Evolutionary conservation across 2,329 filamentous ascomycete species (phyloP), one percentile per base, ranked within the genome.

Genomic region (Fusarium sp.): DNA sequence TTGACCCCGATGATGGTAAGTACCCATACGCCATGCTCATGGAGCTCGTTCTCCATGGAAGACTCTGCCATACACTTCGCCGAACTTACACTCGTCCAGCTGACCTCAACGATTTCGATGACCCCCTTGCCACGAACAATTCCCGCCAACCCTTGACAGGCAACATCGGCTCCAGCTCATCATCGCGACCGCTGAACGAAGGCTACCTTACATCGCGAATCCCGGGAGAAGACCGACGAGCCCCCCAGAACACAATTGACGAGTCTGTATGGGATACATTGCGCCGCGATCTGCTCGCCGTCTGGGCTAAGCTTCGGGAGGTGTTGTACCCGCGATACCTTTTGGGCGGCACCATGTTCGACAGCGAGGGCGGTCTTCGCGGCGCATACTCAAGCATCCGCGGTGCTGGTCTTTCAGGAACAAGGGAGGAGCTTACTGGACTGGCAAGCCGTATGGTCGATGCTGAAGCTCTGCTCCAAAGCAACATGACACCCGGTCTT

Each of bases 261-360:
- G 96, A 99, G 82, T 91, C 90, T 3, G 96, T 99, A 40, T 99
- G 96, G 96, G 93, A 95, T 42, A 99, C 96, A n/a, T 84, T 99
- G 64, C 93, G 92, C 53, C 91, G 96, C 72, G 96, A 99, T 79
- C 83, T 99, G 70, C 82, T 95, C 9, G 96, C 94, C 28, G 93
- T 98, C 36, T 98, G 96, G 95, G 92, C 93, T 82, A 99, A 99
- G 86, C 93, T 99, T 90, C 91, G 92, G 79, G 95, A 97, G 84
- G 96, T 99, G 38, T 88, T 99, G 64, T 99, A 93, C 81, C 96
- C 96, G 18, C 94, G 94, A 77, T 98, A 98, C 82, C 86, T 99
- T 49, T 90, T 99, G 26, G 88, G 87, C 36, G 88, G 88, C 31
- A 88, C 86, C 61, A 89, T 90, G 87, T 85, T 89, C 57, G 87